Base-by-base conservation (phyloP, 2,329 filamentous ascomycete species). In the Botryotinia narcissicola region DNA sequence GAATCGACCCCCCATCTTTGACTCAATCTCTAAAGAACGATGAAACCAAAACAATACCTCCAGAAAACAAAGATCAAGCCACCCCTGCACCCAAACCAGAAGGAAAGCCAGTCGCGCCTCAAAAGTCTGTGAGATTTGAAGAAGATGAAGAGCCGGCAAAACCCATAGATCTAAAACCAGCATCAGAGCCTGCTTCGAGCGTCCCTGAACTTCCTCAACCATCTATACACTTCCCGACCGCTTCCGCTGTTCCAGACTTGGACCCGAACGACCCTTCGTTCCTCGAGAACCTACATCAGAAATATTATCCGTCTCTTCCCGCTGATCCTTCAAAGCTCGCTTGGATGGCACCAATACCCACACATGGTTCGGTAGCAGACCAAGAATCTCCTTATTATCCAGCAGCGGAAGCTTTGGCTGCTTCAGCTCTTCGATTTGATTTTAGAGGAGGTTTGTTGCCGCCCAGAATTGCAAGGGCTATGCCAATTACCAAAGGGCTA, bases 231-330 rank as follows among this genome's bases (percentile, higher is more conserved):
- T 84, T 76, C 82, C 79, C 85, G 73, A 76, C 84, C 77, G 76
- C 83, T 78, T 51, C 86, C 81, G 78, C 86, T 35, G 82, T 87
- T 3, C 92, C 92, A 18, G 91, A 94, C 74, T 91, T 98, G 76
- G 93, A 98, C 81, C 94, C 95, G 0, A 86, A 89, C 54, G 93
- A 95, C 74, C 91, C 93, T 0, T 87, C 93, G 80, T 98, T 98
- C 84, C 90, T 98, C 73, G 84, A 89, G 64, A 91, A 93, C 73
- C 89, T 99, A 9, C 95, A 97, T 85, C 84, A 90, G 35, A 97
- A 98, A 82, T 99, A 97, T 87, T 99, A 98, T 83, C 95, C 96
- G 20, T 89, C 90, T 75, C 90, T 97, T 1, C 90, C 95, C 2
- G 90, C 94, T 72, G 93, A 98, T 82, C 94, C 95, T 0, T 90